Percentiles rank a stretch among this genome's conserved stretches.
These are phyloP conservation scores for Colletotrichum neosansevieriae DNA, from an alignment of 2,329 filamentous ascomycete species.

Conservation along the genomic window DNA sequence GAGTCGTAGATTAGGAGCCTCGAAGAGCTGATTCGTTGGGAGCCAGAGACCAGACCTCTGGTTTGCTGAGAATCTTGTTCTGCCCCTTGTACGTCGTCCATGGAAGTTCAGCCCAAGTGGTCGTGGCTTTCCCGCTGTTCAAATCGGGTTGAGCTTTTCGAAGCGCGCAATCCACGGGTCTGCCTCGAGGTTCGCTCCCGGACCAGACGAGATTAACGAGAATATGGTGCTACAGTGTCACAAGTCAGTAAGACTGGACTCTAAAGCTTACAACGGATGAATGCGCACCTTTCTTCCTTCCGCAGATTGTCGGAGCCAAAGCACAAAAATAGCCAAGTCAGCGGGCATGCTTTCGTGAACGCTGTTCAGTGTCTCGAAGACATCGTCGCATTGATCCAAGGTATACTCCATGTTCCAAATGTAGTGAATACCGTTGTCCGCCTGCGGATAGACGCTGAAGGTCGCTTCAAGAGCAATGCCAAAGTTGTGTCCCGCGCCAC, in stretches of 20 bases:
- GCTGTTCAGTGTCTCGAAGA: slow-evolving; percentile 52
- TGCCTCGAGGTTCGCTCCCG: no score
- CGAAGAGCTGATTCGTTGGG: no score
- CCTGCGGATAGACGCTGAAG: slow-evolving; percentile 54
- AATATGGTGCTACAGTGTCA: slow-evolving; percentile 10
- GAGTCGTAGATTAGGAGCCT: no score
- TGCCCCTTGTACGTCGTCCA: no score
- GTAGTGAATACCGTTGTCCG: slow-evolving; percentile 43
- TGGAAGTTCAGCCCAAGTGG: no score
- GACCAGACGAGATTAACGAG: slow-evolving; percentile 34
- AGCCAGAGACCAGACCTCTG: no score
- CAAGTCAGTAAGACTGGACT: not conserved
- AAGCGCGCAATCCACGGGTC: no score
- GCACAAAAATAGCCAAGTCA: slow-evolving; percentile 47
- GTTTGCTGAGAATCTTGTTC: no score
- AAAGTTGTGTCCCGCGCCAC: slow-evolving; percentile 63
- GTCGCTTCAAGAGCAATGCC: slow-evolving; percentile 60
- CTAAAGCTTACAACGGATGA: slow-evolving; percentile 44
- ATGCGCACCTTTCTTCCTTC: slow-evolving; percentile 38
- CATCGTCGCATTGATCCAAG: slow-evolving; percentile 45
- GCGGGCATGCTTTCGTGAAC: slow-evolving; percentile 46
- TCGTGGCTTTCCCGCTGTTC: no score
- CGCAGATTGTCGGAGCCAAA: slow-evolving; percentile 47
- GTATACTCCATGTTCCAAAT: slow-evolving; percentile 45
- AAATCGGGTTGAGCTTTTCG: no score